Conservation (phyloP, 352 stramenopile species). For the Phytophthora lateralis region DNA sequence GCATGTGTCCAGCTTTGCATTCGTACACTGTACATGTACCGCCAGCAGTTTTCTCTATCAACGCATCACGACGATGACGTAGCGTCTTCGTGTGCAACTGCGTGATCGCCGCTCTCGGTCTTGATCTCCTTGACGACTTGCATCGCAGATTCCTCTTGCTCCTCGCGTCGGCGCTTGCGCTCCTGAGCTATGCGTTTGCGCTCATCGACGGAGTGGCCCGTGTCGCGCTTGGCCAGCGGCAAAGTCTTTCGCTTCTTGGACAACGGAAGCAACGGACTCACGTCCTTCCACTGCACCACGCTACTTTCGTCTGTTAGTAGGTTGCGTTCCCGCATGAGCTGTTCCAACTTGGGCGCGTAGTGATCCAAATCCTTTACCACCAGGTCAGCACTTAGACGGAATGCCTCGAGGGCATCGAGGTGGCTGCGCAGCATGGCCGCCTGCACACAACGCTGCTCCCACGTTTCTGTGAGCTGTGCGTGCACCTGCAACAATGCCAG, state of each 20-base stretch:
- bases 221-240: constrained; percentile 72
- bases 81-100: constrained; percentile 13
- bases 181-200: constrained; percentile 76
- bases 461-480: constrained; percentile 81
- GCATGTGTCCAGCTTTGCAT: constrained; percentile 1
- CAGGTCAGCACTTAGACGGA: constrained; percentile 43
- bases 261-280: constrained; percentile 57
- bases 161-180: constrained; percentile 68
- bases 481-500: constrained; percentile 79
- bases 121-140: constrained; percentile 22
- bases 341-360: constrained; percentile 71
- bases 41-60: constrained; percentile 9
- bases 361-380: constrained; percentile 78
- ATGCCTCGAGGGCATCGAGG: constrained; percentile 60
- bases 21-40: neutral
- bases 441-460: constrained; percentile 82
- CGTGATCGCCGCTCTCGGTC: constrained; percentile 14
- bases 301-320: constrained; percentile 39
- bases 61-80: constrained; percentile 22
- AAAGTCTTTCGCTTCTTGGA: constrained; percentile 63
- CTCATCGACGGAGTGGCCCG: constrained; percentile 80
- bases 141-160: constrained; percentile 20
- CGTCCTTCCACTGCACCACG: constrained; percentile 51
- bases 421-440: constrained; percentile 77
- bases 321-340: constrained; percentile 73